Base-by-base conservation (phyloP, 1,139 yeast genomes). In the Diutina ranongensis region DNA sequence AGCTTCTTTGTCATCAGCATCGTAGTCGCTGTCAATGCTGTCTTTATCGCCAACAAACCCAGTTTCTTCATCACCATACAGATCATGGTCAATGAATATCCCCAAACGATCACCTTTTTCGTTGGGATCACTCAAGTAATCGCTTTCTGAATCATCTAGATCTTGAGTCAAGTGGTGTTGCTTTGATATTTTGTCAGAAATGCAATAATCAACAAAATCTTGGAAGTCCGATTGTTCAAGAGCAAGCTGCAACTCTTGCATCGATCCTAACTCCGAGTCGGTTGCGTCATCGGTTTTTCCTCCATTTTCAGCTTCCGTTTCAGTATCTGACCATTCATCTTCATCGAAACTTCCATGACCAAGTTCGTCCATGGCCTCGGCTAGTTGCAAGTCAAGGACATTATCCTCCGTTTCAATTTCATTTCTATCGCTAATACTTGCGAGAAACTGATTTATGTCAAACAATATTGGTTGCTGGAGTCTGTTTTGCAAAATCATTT, bases 71-170 rank as follows among this genome's bases (percentile, higher is more conserved):
- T 32, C 45, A 22, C 33, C 45, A 21, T 28, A 28, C 27, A 25
- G 28, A 25, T 41, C 47, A 25, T 35, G 45, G 13, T 44, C 46
- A 3, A 38, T 42, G 15, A 8, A 18, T 13, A 44, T 4, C 2
- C 36, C 22, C n/a, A 25, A 20, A 3, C 18, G 35, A 12, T 32
- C 45, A 7, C 22, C 34, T 13, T 20, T 18, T 19, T 46, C 40
- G n/a, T 44, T 45, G 7, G 42, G 44, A 34, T 49, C 52, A 27
- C 55, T 52, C 15, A 44, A 44, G 33, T 55, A 55, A 25, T 52
- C 55, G 35, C 57, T 55, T 20, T 25, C 28, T n/a, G n/a, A n/a
- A 25, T 25, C 28, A 25, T 10, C 28, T 5, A 10, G 10, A 10
- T 25, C 28, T 10, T 25, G 28, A 25, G n/a, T n/a, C n/a, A n/a